phyloP scores from a whole-genome alignment of 2,329 filamentous ascomycete genomes.

The Diaporthe aspalathi region DNA sequence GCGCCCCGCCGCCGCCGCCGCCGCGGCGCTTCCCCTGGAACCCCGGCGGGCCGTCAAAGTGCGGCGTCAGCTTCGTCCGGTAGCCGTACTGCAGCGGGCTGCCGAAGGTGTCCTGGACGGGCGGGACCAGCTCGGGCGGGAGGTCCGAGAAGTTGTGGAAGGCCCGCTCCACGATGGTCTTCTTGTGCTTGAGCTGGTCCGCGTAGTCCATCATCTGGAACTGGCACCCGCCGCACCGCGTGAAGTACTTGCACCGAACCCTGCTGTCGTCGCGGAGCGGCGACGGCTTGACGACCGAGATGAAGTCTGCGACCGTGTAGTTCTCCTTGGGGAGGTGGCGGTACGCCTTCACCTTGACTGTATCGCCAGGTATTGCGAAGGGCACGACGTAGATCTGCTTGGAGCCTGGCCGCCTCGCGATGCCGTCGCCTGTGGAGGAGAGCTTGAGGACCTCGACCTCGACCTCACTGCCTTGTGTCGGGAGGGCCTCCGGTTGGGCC shows the following conservation, averaged over 20 bases:
- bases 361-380: constrained; percentile 88
- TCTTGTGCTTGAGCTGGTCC: constrained; percentile 88
- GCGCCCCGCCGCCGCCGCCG: constrained; percentile 63
- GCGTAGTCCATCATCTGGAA: constrained; percentile 96
- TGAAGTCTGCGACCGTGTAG: constrained; percentile 84
- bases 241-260: constrained; percentile 87
- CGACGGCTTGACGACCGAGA: constrained; percentile 80
- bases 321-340: constrained; percentile 73
- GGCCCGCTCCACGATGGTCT: constrained; percentile 87
- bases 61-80: constrained; percentile 95
- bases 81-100: constrained; percentile 94
- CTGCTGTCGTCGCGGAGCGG: constrained; percentile 80
- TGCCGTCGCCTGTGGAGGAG: constrained; percentile 91
- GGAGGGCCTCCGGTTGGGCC: constrained; percentile 54
- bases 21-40: constrained; percentile 61
- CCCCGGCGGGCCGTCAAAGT: constrained; percentile 84
- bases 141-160: constrained; percentile 92
- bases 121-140: constrained; percentile 77
- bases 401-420: constrained; percentile 77
- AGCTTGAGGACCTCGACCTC: constrained; percentile 84
- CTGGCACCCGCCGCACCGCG: constrained; percentile 89
- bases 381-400: constrained; percentile 85
- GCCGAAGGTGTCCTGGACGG: constrained; percentile 85
- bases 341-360: constrained; percentile 80
- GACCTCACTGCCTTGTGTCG: constrained; percentile 78